Conservation (phyloP, 768 basidiomycete species). For the Pleurotus tuber-regium region DNA sequence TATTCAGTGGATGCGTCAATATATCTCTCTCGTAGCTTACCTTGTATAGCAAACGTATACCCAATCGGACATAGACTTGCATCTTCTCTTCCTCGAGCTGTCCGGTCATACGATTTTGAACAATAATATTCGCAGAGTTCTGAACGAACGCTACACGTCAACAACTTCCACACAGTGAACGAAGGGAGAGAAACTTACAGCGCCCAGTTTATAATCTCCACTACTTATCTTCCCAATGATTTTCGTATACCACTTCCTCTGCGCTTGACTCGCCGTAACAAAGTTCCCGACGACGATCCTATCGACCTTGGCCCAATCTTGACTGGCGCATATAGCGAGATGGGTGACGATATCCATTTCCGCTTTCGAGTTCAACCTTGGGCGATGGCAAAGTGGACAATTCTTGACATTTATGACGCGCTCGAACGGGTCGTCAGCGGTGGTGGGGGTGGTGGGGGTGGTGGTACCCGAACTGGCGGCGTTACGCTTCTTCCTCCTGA, state of each 20-base stretch:
- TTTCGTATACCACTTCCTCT: constrained; percentile 96
- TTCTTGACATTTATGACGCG: constrained; percentile 93
- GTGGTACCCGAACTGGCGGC: not conserved
- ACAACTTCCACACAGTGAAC: not conserved
- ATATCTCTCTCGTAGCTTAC: constrained; percentile 24
- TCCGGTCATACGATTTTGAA: constrained; percentile 90
- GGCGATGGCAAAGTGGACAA: constrained; percentile 92
- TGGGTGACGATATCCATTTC: constrained; percentile 97
- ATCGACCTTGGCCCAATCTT: constrained; percentile 90
- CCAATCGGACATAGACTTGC: constrained; percentile 89
- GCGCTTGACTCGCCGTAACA: constrained; percentile 91
- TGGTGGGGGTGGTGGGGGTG: not conserved
- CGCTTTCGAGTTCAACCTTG: constrained; percentile 78
- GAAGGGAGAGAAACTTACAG: constrained; percentile 48
- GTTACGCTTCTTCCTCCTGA: constrained; percentile 20
- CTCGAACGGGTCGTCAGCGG: constrained; percentile 50
- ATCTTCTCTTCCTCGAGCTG: constrained; percentile 98
- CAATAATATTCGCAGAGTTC: constrained; percentile 98
- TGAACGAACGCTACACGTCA: constrained; percentile 23
- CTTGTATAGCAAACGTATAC: constrained; percentile 91
- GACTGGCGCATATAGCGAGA: constrained; percentile 91
- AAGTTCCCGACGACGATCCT: constrained; percentile 91
- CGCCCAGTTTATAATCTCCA: constrained; percentile 88
- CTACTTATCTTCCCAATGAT: constrained; percentile 82
- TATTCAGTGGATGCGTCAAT: not conserved